Percentiles rank a stretch among this genome's conserved stretches.
Evolutionary conservation across 2,329 filamentous ascomycete genomes (phyloP).

Genomic region (Fusarium torreyae): DNA sequence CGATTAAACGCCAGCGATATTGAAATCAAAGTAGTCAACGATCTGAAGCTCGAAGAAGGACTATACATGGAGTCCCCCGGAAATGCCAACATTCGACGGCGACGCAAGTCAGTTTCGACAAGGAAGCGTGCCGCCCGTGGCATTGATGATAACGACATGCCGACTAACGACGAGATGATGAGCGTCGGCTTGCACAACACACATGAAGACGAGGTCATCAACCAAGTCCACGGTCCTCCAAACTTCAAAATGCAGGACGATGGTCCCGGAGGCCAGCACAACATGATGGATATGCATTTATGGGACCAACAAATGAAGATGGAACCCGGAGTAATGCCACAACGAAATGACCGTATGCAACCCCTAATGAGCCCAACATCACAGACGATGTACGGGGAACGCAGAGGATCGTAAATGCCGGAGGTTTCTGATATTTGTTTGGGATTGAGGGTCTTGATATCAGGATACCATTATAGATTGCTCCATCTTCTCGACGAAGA

Average conservation of each 20-base stretch:
- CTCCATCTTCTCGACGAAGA: constrained; percentile 56
- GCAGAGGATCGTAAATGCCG: constrained; percentile 38
- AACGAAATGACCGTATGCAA: constrained; percentile 43
- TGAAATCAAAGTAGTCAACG: constrained; percentile 64
- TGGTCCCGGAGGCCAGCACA: constrained; percentile 37
- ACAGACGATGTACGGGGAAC: constrained; percentile 44
- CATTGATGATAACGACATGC: constrained; percentile 44
- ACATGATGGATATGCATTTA: constrained; percentile 51
- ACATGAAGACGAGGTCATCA: constrained; percentile 56
- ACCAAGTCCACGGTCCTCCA: constrained; percentile 50
- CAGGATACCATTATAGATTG: constrained; percentile 50
- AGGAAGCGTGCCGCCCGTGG: constrained; percentile 49
- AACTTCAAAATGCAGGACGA: constrained; percentile 50
- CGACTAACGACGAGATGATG: constrained; percentile 60
- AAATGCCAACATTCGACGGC: constrained; percentile 57
- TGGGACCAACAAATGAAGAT: constrained; percentile 54
- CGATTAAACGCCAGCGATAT: constrained; percentile 67
- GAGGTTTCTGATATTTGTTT: constrained; percentile 18
- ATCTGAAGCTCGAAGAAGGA: constrained; percentile 58
- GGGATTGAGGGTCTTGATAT: constrained; percentile 11
- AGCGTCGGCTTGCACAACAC: constrained; percentile 54
- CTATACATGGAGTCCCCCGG: constrained; percentile 58
- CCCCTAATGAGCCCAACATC: constrained; percentile 41
- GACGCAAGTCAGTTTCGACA: constrained; percentile 58
- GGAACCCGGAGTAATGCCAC: constrained; percentile 44